Percentiles rank a stretch among this genome's conserved stretches.
phyloP scores from a whole-genome alignment of 495 filamentous ascomycete genomes.

The Penicillium waksmanii region DNA sequence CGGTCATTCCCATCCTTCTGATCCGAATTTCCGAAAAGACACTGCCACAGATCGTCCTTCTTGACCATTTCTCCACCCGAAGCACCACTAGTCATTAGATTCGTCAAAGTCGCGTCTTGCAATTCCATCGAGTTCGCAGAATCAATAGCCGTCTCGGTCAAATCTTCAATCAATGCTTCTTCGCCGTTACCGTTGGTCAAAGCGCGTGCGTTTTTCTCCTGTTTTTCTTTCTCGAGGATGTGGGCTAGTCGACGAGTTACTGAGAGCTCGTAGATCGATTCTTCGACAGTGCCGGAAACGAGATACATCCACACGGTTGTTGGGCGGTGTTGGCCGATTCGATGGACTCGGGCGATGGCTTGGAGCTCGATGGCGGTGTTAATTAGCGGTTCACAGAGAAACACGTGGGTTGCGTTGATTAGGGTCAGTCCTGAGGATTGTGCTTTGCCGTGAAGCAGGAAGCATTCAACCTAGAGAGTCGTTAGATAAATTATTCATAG shows the following conservation, averaged over 20 bases:
- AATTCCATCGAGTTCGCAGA: slow-evolving; percentile 83
- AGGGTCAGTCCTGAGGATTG: slow-evolving; percentile 89
- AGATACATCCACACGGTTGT: slow-evolving; percentile 98
- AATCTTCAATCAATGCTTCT: slow-evolving; percentile 26
- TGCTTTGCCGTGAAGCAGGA: slow-evolving; percentile 84
- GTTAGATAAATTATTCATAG: neutral
- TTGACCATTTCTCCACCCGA: slow-evolving; percentile 81
- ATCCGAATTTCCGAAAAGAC: slow-evolving; percentile 68
- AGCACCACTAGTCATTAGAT: slow-evolving; percentile 68
- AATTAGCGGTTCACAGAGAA: slow-evolving; percentile 90
- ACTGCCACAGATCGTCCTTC: slow-evolving; percentile 84
- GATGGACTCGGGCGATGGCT: slow-evolving; percentile 89
- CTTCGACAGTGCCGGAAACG: slow-evolving; percentile 83
- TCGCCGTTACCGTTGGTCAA: slow-evolving; percentile 31
- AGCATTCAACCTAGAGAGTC: slow-evolving; percentile 65
- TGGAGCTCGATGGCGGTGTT: slow-evolving; percentile 93
- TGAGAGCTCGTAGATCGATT: slow-evolving; percentile 84
- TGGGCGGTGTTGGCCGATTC: slow-evolving; percentile 84
- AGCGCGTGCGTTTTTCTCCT: slow-evolving; percentile 22
- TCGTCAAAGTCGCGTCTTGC: slow-evolving; percentile 65
- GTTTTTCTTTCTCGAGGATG: slow-evolving; percentile 56
- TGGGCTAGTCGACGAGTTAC: slow-evolving; percentile 77
- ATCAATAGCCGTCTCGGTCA: slow-evolving; percentile 67
- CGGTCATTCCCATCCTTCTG: slow-evolving; percentile 24
- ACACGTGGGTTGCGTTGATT: slow-evolving; percentile 90